Conservation (phyloP, 805 yeast species). For the Wickerhamia fluorescens region DNA sequence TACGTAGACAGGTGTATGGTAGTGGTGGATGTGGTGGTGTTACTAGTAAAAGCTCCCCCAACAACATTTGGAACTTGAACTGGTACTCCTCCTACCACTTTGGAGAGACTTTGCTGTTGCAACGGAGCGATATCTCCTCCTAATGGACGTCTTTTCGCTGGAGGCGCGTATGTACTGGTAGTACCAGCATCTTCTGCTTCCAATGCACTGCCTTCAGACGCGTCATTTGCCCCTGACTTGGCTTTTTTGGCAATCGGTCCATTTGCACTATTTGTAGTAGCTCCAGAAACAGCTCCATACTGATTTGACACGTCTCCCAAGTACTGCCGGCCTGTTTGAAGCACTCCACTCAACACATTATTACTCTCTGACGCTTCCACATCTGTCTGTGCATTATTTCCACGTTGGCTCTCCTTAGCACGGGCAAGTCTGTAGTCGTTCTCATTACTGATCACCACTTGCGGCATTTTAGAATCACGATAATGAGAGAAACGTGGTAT, state of each 20-base stretch:
- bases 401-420: slow-evolving; percentile 16
- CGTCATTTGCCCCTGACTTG: slow-evolving; percentile 1
- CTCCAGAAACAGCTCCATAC: slow-evolving; percentile 2
- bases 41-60: slow-evolving; percentile 1
- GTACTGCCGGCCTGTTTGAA: slow-evolving; percentile 17
- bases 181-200: no score
- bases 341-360: slow-evolving; percentile 3
- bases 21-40: slow-evolving; percentile 4
- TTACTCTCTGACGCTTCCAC: not conserved
- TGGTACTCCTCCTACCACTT: slow-evolving; percentile 2
- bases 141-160: slow-evolving; percentile 28
- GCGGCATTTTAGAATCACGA: no score
- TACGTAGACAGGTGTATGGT: slow-evolving; percentile 2
- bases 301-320: slow-evolving; percentile 34
- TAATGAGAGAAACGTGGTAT: no score
- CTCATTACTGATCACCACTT: slow-evolving; percentile 27
- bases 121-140: slow-evolving; percentile 29
- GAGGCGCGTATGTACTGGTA: no score
- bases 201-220: no score
- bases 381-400: no score
- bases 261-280: no score
- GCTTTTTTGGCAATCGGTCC: slow-evolving; percentile 2
- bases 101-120: slow-evolving; percentile 16
- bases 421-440: slow-evolving; percentile 32
- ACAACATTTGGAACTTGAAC: slow-evolving; percentile 1